Evolutionary conservation across 495 filamentous ascomycete genomes (phyloP).

Genomic region (Tuber calosporum): DNA sequence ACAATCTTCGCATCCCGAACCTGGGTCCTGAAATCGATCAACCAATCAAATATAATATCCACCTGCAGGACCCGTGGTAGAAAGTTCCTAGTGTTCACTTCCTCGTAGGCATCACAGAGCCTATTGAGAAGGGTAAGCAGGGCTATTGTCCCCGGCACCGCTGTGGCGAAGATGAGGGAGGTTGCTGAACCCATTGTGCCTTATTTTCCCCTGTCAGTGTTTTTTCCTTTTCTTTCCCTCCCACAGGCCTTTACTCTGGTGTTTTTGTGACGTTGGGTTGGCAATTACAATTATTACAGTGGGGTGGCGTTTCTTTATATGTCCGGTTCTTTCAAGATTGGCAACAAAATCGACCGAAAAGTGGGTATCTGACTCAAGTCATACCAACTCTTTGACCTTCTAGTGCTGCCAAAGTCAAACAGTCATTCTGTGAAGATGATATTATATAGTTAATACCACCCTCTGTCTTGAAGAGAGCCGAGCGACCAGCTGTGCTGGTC

Average conservation of each 20-base stretch:
- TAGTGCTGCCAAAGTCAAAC: too few relatives aligned
- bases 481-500: background rate
- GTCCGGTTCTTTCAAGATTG: background rate
- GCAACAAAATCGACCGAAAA: background rate
- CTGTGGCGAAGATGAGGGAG: background rate
- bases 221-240: background rate
- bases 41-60: background rate
- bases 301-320: background rate
- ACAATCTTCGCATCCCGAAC: background rate
- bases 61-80: background rate
- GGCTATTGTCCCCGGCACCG: background rate
- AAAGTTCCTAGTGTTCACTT: background rate
- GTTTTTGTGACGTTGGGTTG: background rate
- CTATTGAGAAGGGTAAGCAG: background rate
- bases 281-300: background rate
- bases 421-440: background rate
- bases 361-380: background rate
- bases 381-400: background rate
- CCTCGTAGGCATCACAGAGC: background rate
- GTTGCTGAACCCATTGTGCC: background rate
- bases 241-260: background rate
- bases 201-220: background rate
- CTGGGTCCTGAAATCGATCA: background rate
- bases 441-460: background rate
- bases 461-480: background rate